Evolutionary conservation across 1,284 basidiomycete species (phyloP), one percentile per base, ranked within the genome.

Genomic region (Pseudozyma sp.): DNA sequence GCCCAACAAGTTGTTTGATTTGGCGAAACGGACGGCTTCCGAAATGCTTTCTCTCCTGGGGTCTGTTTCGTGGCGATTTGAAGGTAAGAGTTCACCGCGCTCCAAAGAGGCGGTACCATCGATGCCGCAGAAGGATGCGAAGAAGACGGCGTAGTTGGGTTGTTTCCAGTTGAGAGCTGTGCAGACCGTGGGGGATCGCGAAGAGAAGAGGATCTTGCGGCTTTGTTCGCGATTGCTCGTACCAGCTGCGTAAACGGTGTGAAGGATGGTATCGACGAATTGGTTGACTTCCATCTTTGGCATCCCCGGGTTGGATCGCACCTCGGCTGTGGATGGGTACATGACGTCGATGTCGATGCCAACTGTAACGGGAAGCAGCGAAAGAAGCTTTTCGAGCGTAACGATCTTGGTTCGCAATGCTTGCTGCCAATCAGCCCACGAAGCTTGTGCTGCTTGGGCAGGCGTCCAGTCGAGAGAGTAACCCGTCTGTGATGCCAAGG

Each of bases 131-230:
- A 91, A 90, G 12, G 92, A 92, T 9, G 92, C 91, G 85, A 98
- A 93, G 87, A 99, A 97, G 35, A 99, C 96, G 56, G 97, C 86
- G 92, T 94, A 97, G 85, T 99, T 99, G 16, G 97, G 97, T 86
- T 99, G 97, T 86, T 99, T 99, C 95, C 97, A 98, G 85, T 99
- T 98, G 60, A 99, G 86, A 16, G 92, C 91, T 3, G 92, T 90
- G 62, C 83, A 85, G 5, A 82, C 83, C 21, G 80, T 83, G 7
- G 83, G 82, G 31, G 74, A 78, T 6, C 77, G 43, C 16, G 80
- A 82, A 9, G 77, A 77, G 45, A 85, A 85, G 36, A 85, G 59
- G 16, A 85, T 76, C 61, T 81, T 82, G 31, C 83, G 73, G 48
- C 77, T 77, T 56, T 80, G 77, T 34, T 72, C 64, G 19, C 70